phyloP scores from a whole-genome alignment of 148 eudicot species.

The Chenopodium formosanum region DNA sequence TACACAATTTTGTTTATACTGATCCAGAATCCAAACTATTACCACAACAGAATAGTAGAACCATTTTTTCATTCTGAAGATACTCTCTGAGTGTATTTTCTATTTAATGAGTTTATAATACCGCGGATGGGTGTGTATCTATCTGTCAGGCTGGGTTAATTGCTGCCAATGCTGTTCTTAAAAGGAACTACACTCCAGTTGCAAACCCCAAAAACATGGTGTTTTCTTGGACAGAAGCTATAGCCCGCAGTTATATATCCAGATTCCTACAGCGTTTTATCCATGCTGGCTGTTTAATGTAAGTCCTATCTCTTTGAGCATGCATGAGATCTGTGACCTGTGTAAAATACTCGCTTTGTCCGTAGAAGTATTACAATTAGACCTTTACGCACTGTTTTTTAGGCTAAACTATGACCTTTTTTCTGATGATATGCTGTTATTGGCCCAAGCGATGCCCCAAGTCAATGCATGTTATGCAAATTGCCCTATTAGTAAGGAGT shows the following conservation, averaged over 20 bases:
- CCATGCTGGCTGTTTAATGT: conserved; percentile 71
- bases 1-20: conserved; percentile 20
- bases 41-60: background rate
- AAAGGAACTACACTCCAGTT: conserved; percentile 33
- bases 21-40: background rate
- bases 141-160: conserved; percentile 62
- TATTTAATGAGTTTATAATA: background rate
- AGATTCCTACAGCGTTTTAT: conserved; percentile 61
- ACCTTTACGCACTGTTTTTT: background rate
- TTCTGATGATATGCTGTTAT: no score
- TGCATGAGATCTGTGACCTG: background rate
- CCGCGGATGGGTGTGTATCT: background rate
- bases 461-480: no score
- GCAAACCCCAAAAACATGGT: conserved; percentile 82
- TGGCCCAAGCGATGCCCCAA: no score
- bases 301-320: conserved; percentile 28
- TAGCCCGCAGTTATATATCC: conserved; percentile 61
- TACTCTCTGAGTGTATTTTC: no score
- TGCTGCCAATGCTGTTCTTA: conserved; percentile 61
- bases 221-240: conserved; percentile 62
- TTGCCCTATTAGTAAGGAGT: no score
- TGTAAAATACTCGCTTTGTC: background rate
- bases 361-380: background rate
- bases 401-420: no score
- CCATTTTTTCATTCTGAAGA: background rate